phyloP scores from a whole-genome alignment of 306 rosid genomes.

The Corylus americana region DNA sequence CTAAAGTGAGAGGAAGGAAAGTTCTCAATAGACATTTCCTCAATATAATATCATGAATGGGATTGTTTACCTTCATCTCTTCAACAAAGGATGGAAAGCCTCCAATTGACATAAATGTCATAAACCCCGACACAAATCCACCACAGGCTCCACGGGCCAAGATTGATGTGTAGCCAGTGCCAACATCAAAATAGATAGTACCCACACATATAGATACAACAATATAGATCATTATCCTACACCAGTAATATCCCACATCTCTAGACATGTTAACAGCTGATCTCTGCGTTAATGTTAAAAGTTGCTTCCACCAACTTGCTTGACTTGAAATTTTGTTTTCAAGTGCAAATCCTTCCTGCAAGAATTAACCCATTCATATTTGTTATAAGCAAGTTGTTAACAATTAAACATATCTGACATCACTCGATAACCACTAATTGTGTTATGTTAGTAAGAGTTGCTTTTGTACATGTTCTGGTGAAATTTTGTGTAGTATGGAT shows the following conservation, averaged over 20 bases:
- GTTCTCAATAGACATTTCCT: neutral
- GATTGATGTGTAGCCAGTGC: constrained; percentile 81
- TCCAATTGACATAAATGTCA: constrained; percentile 99
- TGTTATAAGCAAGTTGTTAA: neutral
- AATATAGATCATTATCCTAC: constrained; percentile 82
- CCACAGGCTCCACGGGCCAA: constrained; percentile 95
- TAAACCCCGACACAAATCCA: constrained; percentile 90
- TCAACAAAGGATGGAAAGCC: constrained; percentile 95
- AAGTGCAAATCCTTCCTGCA: constrained; percentile 58
- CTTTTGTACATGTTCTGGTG: neutral
- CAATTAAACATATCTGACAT: neutral
- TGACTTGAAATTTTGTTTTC: constrained; percentile 52
- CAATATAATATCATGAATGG: neutral
- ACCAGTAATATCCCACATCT: constrained; percentile 98
- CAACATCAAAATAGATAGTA: constrained; percentile 80
- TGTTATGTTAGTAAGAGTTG: neutral
- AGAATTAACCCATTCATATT: constrained; percentile 15
- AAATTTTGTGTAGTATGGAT: neutral
- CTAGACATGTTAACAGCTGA: constrained; percentile 88
- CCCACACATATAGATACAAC: constrained; percentile 89
- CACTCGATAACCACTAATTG: neutral
- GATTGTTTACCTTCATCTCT: constrained; percentile 79
- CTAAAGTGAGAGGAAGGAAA: neutral
- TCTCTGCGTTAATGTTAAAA: constrained; percentile 66
- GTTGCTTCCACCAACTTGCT: constrained; percentile 93